These are phyloP conservation scores for Phytophthora hybrid DNA, from an alignment of 352 stramenopile species.

Conservation along the genomic window DNA sequence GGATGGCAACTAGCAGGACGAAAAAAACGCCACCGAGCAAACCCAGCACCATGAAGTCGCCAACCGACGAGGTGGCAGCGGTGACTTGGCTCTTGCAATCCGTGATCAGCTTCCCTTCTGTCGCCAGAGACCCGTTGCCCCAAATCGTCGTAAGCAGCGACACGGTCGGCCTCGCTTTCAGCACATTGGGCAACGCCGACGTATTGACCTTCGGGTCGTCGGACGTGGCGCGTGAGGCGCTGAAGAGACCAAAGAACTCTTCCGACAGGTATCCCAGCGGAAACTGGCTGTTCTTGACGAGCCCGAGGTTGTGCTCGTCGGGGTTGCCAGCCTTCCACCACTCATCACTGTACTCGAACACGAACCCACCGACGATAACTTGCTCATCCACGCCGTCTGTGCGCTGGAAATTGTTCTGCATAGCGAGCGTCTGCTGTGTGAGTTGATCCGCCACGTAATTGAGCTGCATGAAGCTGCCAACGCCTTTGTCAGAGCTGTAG, in stretches of 20 bases:
- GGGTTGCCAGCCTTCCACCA: constrained; percentile 75
- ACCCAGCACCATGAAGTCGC: constrained; percentile 19
- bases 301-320: constrained; percentile 61
- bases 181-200: constrained; percentile 37
- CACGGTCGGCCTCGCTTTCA: constrained; percentile 62
- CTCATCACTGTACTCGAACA: constrained; percentile 84
- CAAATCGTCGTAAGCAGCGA: constrained; percentile 59
- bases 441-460: constrained; percentile 52
- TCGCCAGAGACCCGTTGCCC: constrained; percentile 40
- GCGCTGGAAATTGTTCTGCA: constrained; percentile 67
- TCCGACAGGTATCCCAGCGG: constrained; percentile 71
- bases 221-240: constrained; percentile 17
- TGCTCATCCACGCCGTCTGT: constrained; percentile 59
- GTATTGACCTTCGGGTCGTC: constrained; percentile 9
- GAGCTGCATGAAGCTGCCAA: constrained; percentile 53
- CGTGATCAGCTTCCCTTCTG: constrained; percentile 50
- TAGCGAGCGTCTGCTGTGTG: constrained; percentile 53
- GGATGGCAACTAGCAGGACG: constrained; percentile 27
- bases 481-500: constrained; percentile 57
- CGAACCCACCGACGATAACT: constrained; percentile 66
- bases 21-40: constrained; percentile 30
- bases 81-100: constrained; percentile 34
- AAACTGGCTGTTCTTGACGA: constrained; percentile 57
- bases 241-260: constrained; percentile 66
- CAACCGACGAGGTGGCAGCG: neutral